These are phyloP conservation scores for Penium margaritaceum DNA, from an alignment of 139 green algal genomes.

Conservation along the genomic window DNA sequence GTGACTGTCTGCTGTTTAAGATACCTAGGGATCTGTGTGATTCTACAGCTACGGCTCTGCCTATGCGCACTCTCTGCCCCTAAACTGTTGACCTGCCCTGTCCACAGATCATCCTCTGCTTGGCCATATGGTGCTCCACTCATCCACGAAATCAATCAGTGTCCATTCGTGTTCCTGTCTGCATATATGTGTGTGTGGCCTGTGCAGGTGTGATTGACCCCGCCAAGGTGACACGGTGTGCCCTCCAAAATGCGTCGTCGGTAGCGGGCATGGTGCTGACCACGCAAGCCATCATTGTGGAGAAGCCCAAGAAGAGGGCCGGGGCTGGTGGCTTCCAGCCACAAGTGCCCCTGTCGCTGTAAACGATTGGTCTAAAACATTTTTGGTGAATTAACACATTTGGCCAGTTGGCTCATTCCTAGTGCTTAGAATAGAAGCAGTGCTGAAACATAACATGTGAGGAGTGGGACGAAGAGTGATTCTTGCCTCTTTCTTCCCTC, in stretches of 20 bases:
- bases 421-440: too few relatives aligned
- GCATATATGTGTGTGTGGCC: background rate
- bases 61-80: background rate
- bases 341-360: background rate
- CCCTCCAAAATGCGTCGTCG: conserved; percentile 77
- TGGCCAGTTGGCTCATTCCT: too few relatives aligned
- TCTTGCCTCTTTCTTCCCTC: too few relatives aligned
- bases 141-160: too few relatives aligned
- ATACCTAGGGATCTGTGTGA: too few relatives aligned
- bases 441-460: too few relatives aligned
- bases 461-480: too few relatives aligned
- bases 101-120: background rate
- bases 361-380: too few relatives aligned
- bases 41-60: too few relatives aligned
- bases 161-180: too few relatives aligned
- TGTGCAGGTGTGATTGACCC: conserved; percentile 87
- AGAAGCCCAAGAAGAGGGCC: conserved; percentile 30
- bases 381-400: too few relatives aligned
- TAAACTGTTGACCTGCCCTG: background rate
- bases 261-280: conserved; percentile 98
- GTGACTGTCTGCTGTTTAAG: too few relatives aligned
- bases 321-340: background rate
- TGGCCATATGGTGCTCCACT: background rate
- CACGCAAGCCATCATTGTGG: conserved; percentile 66
- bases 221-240: conserved; percentile 87